Conservation (phyloP, 1,284 basidiomycete genomes). For the Ustilago nuda region DNA sequence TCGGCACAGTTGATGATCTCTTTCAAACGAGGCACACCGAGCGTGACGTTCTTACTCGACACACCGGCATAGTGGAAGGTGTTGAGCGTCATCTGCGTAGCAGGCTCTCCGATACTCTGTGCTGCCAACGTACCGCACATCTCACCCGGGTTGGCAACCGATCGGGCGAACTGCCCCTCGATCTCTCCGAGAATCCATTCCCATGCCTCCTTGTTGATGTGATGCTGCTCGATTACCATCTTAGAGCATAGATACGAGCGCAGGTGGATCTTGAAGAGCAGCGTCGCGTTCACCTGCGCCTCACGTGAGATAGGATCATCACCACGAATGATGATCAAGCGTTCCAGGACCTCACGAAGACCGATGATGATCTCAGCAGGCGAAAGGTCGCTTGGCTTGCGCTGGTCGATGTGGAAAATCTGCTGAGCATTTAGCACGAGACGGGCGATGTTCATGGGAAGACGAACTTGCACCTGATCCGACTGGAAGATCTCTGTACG, state of each 20-base stretch:
- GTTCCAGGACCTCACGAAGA: conserved; percentile 71
- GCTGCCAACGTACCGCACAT: conserved; percentile 99
- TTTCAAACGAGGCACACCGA: conserved; percentile 97
- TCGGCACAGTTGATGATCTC: conserved; percentile 99
- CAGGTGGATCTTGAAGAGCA: conserved; percentile 84
- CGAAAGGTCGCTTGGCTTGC: conserved; percentile 91
- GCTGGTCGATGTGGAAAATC: conserved; percentile 94
- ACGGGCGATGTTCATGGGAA: conserved; percentile 80
- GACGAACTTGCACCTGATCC: conserved; percentile 78
- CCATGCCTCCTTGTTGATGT: conserved; percentile 77
- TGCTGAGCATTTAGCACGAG: conserved; percentile 96
- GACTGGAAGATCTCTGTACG: conserved; percentile 82
- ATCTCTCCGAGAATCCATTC: conserved; percentile 98
- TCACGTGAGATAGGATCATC: conserved; percentile 75
- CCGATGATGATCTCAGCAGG: conserved; percentile 87
- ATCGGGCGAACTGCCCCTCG: conserved; percentile 78
- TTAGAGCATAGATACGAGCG: conserved; percentile 67
- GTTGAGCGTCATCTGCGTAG: conserved; percentile 99
- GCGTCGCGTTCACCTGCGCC: conserved; percentile 89
- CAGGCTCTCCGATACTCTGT: conserved; percentile 98
- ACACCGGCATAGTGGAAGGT: conserved; percentile 99
- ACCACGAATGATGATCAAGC: conserved; percentile 79
- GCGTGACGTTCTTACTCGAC: conserved; percentile 97
- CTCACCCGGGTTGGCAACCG: conserved; percentile 91
- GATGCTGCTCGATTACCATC: conserved; percentile 67